Base-by-base conservation (phyloP, 441 rosid species). In the Macaranga tanarius region DNA sequence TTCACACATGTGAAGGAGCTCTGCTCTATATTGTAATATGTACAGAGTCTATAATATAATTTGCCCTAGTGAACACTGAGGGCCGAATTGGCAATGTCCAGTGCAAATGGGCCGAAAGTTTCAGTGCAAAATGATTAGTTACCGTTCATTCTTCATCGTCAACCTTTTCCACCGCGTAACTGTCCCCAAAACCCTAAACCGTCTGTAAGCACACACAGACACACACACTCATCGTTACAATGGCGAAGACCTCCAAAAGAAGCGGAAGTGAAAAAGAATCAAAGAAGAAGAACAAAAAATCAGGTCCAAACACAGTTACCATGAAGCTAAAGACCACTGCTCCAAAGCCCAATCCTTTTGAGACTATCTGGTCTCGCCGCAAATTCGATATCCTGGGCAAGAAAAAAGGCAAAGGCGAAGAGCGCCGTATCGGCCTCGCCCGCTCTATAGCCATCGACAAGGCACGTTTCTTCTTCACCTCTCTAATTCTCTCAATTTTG, bases 381-480 rank as follows among this genome's bases (percentile, higher is more conserved):
- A 95, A 92, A 84, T 92, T 92, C 78, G 91, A 88, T 66, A 76
- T 92, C 66, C 90, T 95, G 47, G 99, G 99, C 31, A 88, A 91
- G 86, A 95, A 71, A 61, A 47, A 90, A 72, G 87, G 92, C 58
- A 90, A 89, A 79, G 97, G 99, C 4, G 97, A 91, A 69, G 92
- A 95, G 63, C 87, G 86, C 38, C 93, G 92, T 25, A 45, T 85
- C n/a, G 93, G 94, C 22, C 84, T 77, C 3, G 77, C 97, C 10
- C 90, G 97, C 7, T 87, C 93, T 45, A 84, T 74, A 2, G 88
- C 88, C 23, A 88, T 95, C 38, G 91, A 92, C 13, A 92, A 88
- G 90, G 90, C 47, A 65, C 62, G 10, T 15, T 22, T 9, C 34
- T 0, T 8, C 9, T 23, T n/a, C 45, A 6, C 20, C 20, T 9